Conservation (phyloP, 352 stramenopile genomes). For the Pythium oligandrum region DNA sequence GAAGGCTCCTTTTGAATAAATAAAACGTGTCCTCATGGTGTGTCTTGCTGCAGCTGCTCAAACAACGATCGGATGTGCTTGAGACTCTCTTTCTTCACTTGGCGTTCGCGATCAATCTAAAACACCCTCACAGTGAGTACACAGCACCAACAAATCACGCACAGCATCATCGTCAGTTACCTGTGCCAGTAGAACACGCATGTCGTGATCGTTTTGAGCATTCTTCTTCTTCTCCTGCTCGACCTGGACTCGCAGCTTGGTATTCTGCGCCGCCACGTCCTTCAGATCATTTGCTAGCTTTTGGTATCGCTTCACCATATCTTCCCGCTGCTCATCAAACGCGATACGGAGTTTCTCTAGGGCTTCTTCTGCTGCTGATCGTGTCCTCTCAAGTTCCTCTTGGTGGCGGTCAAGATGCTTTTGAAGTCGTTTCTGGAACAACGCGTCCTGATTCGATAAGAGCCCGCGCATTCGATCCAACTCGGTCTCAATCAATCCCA, state of each 20-base stretch:
- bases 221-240: slow-evolving; percentile 42
- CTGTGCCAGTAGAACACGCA: slow-evolving; percentile 57
- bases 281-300: slow-evolving; percentile 34
- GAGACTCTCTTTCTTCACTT: slow-evolving; percentile 65
- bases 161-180: slow-evolving; percentile 16
- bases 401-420: slow-evolving; percentile 40
- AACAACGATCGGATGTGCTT: slow-evolving; percentile 75
- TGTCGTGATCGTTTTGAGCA: slow-evolving; percentile 53
- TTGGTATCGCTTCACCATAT: slow-evolving; percentile 43
- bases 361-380: slow-evolving; percentile 27
- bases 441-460: slow-evolving; percentile 46
- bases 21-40: slow-evolving; percentile 15
- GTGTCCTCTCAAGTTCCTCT: slow-evolving; percentile 35
- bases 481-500: slow-evolving; percentile 66
- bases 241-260: slow-evolving; percentile 34
- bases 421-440: slow-evolving; percentile 49
- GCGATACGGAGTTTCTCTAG: slow-evolving; percentile 26
- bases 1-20: slow-evolving; percentile 72
- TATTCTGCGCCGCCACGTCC: slow-evolving; percentile 41
- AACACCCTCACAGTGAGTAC: background rate
- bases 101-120: slow-evolving; percentile 63
- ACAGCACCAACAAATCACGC: background rate
- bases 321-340: slow-evolving; percentile 25
- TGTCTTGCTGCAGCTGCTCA: slow-evolving; percentile 60
- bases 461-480: slow-evolving; percentile 56